A percentile compares a stretch with the other conserved stretches of the same genome.
These are phyloP conservation scores for Boletus albobrunnescens DNA, from an alignment of 1,284 basidiomycete species.

Conservation along the genomic window DNA sequence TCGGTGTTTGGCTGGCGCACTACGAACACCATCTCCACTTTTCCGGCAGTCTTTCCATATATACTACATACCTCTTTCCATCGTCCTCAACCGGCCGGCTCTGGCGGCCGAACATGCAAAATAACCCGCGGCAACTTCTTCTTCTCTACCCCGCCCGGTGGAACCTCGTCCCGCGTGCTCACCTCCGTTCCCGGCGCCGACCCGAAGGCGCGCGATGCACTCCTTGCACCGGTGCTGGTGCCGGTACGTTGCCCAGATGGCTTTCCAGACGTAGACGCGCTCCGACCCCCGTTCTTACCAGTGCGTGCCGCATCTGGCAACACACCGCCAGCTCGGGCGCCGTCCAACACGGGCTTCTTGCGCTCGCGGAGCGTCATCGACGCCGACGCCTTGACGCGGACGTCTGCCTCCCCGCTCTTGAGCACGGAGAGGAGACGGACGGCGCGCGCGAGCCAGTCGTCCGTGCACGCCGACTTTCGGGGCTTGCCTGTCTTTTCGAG, in stretches of 20 bases:
- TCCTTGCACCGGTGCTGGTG: slow-evolving; percentile 34
- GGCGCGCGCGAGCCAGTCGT: slow-evolving; percentile 57
- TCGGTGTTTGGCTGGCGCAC: too few relatives aligned
- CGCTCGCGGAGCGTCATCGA: slow-evolving; percentile 58
- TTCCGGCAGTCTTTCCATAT: too few relatives aligned
- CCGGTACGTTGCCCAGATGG: slow-evolving; percentile 19
- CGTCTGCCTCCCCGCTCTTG: slow-evolving; percentile 25
- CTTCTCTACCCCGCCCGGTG: slow-evolving; percentile 5
- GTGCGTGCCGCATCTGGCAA: background rate
- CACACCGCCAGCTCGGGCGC: background rate
- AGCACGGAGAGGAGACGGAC: slow-evolving; percentile 43
- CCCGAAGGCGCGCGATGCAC: background rate
- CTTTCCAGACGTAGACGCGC: slow-evolving; percentile 9
- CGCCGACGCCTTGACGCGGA: slow-evolving; percentile 24
- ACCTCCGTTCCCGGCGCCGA: background rate
- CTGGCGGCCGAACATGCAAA: slow-evolving; percentile 44
- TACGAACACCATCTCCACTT: too few relatives aligned
- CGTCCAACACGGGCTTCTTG: slow-evolving; percentile 33
- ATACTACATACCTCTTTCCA: too few relatives aligned
- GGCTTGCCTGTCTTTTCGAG: slow-evolving; percentile 71
- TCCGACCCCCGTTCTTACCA: slow-evolving; percentile 1
- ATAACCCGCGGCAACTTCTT: slow-evolving; percentile 58
- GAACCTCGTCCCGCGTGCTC: background rate
- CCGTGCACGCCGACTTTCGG: slow-evolving; percentile 40
- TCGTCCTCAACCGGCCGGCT: slow-evolving; percentile 2